Evolutionary conservation across 345 rosid genomes (phyloP).

Genomic region (Brassica juncea): DNA sequence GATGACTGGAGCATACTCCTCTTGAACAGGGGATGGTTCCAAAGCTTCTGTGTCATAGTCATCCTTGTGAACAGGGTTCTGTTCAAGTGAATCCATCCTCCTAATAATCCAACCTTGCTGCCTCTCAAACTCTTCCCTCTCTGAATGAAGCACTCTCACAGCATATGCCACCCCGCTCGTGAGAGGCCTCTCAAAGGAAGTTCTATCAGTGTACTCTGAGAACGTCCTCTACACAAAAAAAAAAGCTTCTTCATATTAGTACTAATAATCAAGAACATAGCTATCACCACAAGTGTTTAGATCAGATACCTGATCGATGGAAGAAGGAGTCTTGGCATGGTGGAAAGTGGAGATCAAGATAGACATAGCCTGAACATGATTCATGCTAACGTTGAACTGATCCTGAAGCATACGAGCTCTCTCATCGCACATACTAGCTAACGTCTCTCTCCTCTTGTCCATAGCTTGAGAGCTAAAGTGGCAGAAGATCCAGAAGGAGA

Average conservation of each 20-base stretch:
- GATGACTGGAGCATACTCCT: slow-evolving; percentile 98
- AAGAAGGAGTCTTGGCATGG: slow-evolving; percentile 89
- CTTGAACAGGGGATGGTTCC: slow-evolving; percentile 82
- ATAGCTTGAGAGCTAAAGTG: slow-evolving; percentile 68
- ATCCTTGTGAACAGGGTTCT: slow-evolving; percentile 83
- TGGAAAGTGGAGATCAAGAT: slow-evolving; percentile 92
- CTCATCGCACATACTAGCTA: slow-evolving; percentile 90
- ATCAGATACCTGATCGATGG: slow-evolving; percentile 72
- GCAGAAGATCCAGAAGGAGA: slow-evolving; percentile 58
- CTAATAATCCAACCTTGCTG: slow-evolving; percentile 93
- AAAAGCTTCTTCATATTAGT: slow-evolving; percentile 14
- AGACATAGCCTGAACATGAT: slow-evolving; percentile 96
- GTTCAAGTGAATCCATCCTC: slow-evolving; percentile 63
- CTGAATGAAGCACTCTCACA: slow-evolving; percentile 81
- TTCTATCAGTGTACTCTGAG: slow-evolving; percentile 89
- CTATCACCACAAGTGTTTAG: background rate
- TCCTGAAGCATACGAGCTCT: slow-evolving; percentile 98
- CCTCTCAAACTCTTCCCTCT: slow-evolving; percentile 89
- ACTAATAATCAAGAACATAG: background rate
- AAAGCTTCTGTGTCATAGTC: slow-evolving; percentile 55
- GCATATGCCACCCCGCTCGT: slow-evolving; percentile 99
- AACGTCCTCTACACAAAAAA: slow-evolving; percentile 65
- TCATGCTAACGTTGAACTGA: slow-evolving; percentile 98
- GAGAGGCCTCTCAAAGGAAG: slow-evolving; percentile 97
- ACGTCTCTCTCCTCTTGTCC: slow-evolving; percentile 79